Base-by-base conservation (phyloP, 208 protist genomes). In the Phytomonas sp. region DNA sequence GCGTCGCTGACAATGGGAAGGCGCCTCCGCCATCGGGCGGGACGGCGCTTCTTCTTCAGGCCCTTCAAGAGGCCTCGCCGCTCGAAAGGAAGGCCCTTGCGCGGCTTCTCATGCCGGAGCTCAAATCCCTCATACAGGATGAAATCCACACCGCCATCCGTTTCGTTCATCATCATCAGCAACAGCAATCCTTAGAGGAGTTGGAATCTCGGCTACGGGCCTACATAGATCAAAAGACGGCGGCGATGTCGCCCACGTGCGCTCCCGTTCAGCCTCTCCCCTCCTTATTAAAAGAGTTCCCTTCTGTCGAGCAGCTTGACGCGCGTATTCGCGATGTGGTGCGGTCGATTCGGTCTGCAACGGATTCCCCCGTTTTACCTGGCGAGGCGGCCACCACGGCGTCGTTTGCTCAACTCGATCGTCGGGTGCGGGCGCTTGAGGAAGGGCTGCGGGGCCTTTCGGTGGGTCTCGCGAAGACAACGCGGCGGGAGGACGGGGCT, bases 251-350 rank as follows among this genome's bases (percentile, higher is more conserved):
- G 28, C 37, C 8, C 17, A 30, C 32, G 20, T 13, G 17, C n/a
- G 2, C 43, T 13, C 17, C 51, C 20, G 17, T 36, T 7, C n/a
- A 26, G 29, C 73, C 6, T 26, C 56, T 17, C 29, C 23, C 23
- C 7, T 26, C 26, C n/a, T n/a, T n/a, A n/a, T n/a, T n/a, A n/a
- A 37, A 43, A 2, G 63, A 7, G n/a, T 71, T 79, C 56, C 74
- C 67, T 9, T 87, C 82, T 13, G 34, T 71, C 13, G 87, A 87
- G n/a, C 74, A 72, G 2, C 74, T 90, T 29, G 74, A 90, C 29
- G 77, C 70, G 15, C 81, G 88, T 46, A 60, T 93, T 30, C 88
- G 81, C 23, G 72, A 73, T 4, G 77, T 80, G 0, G 76, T 81
- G 15, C 80, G 83, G 0, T 51, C 74, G 43, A 75, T 89, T 20